These are phyloP conservation scores for Juglanconis sp. DNA, from an alignment of 2,329 filamentous ascomycete genomes.

Conservation along the genomic window DNA sequence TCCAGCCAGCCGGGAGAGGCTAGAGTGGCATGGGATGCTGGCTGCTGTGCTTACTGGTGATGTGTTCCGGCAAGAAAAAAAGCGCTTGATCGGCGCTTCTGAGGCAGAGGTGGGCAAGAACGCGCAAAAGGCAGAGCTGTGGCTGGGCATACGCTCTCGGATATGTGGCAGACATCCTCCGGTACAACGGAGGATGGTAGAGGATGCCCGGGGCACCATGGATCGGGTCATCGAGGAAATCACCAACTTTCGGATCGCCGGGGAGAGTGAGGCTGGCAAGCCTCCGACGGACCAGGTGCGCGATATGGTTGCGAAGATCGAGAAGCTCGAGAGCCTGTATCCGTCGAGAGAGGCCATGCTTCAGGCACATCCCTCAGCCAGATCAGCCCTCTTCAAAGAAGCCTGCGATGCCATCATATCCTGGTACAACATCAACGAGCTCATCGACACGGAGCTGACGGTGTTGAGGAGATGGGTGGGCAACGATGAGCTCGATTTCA, in stretches of 20 bases:
- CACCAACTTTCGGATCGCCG: conserved; percentile 90
- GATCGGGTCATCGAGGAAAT: conserved; percentile 81
- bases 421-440: conserved; percentile 95
- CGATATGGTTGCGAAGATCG: conserved; percentile 85
- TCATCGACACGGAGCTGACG: conserved; percentile 91
- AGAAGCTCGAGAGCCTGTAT: conserved; percentile 82
- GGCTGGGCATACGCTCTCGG: conserved; percentile 82
- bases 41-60: conserved; percentile 93
- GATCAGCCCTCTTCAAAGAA: conserved; percentile 72
- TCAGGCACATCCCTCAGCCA: conserved; percentile 70
- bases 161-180: conserved; percentile 79
- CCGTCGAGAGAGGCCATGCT: conserved; percentile 75
- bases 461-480: conserved; percentile 96
- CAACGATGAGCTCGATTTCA: conserved; percentile 91
- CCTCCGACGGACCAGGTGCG: conserved; percentile 83
- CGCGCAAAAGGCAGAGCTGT: conserved; percentile 76
- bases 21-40: conserved; percentile 98
- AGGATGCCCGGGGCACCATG: conserved; percentile 73
- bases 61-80: conserved; percentile 97
- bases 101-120: conserved; percentile 56
- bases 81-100: conserved; percentile 78
- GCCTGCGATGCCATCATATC: conserved; percentile 86
- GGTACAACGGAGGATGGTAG: conserved; percentile 81
- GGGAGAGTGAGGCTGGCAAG: conserved; percentile 87
- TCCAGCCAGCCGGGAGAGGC: conserved; percentile 78